Evolutionary conservation across 2,329 filamentous ascomycete species (phyloP).

Genomic region (Apiospora saccharicola): DNA sequence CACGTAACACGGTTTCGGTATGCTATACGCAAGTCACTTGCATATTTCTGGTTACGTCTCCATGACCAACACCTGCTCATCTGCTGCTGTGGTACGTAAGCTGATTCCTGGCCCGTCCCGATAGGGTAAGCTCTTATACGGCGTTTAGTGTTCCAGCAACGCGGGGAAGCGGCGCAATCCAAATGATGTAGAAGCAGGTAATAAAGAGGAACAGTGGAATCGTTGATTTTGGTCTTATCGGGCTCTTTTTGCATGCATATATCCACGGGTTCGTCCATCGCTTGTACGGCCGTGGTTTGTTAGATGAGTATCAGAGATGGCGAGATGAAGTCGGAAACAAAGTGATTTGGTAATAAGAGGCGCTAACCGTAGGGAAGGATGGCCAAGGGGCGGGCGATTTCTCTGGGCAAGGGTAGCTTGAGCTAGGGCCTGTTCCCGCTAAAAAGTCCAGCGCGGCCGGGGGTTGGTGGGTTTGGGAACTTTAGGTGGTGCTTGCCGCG

Average conservation of each 20-base stretch:
- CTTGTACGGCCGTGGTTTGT: not conserved
- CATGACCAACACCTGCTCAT: not conserved
- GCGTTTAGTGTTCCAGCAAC: not conserved
- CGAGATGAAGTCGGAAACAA: not conserved
- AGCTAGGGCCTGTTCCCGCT: constrained; percentile 19
- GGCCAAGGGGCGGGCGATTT: not conserved
- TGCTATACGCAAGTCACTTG: constrained; percentile 6
- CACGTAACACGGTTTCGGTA: not conserved
- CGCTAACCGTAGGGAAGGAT: too few relatives aligned
- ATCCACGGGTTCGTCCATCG: not conserved
- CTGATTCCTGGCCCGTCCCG: not conserved
- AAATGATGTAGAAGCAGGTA: not conserved
- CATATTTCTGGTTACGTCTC: constrained; percentile 10
- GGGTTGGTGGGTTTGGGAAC: not conserved
- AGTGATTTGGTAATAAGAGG: not conserved
- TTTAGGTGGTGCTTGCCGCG: constrained; percentile 3
- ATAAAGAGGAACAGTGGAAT: not conserved
- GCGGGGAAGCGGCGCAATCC: not conserved
- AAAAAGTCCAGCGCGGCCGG: constrained; percentile 12
- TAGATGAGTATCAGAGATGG: not conserved
- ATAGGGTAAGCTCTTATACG: not conserved
- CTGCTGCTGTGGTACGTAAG: constrained; percentile 6
- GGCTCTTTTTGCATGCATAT: not conserved
- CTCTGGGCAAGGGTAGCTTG: constrained; percentile 12
- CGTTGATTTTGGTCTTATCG: not conserved